These are phyloP conservation scores for Tilletia walkeri DNA, from an alignment of 1,284 basidiomycete genomes.

Conservation along the genomic window DNA sequence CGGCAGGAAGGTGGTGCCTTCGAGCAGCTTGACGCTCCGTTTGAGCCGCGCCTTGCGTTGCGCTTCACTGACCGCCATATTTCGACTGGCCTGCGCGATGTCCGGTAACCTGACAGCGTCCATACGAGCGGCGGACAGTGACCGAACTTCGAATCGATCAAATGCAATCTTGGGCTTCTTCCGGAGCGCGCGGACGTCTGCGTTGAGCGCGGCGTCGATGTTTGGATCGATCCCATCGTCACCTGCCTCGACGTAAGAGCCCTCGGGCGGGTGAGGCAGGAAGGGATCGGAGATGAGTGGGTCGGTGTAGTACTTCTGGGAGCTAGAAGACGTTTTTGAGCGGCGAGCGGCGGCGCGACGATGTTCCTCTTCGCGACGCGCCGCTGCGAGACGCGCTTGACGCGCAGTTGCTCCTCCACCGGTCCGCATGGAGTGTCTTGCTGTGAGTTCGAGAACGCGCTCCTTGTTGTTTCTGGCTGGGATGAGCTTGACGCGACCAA, in stretches of 20 bases:
- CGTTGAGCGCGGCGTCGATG: slow-evolving; percentile 9
- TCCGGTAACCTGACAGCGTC: slow-evolving; percentile 1
- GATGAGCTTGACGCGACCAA: too few species aligned
- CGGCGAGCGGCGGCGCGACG: background rate
- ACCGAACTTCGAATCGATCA: slow-evolving; percentile 11
- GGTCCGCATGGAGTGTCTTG: background rate
- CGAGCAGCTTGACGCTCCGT: background rate
- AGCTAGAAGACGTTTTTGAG: background rate
- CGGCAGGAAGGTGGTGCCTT: background rate
- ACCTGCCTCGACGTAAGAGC: background rate
- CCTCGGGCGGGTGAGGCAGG: slow-evolving; percentile 2
- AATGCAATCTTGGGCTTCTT: slow-evolving; percentile 11
- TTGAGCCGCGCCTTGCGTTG: background rate
- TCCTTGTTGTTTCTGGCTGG: too few species aligned
- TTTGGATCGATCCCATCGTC: slow-evolving; percentile 11
- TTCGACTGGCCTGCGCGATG: slow-evolving; percentile 9
- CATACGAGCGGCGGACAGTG: slow-evolving; percentile 2
- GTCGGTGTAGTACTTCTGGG: slow-evolving; percentile 6
- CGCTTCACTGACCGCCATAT: background rate
- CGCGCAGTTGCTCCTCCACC: background rate
- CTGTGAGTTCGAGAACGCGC: too few species aligned
- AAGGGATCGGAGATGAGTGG: slow-evolving; percentile 9
- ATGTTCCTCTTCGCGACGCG: background rate
- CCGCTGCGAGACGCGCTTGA: slow-evolving; percentile 5
- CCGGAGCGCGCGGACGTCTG: slow-evolving; percentile 13